Conservation (phyloP, 2,329 filamentous ascomycete species). For the Beauveria sp. region DNA sequence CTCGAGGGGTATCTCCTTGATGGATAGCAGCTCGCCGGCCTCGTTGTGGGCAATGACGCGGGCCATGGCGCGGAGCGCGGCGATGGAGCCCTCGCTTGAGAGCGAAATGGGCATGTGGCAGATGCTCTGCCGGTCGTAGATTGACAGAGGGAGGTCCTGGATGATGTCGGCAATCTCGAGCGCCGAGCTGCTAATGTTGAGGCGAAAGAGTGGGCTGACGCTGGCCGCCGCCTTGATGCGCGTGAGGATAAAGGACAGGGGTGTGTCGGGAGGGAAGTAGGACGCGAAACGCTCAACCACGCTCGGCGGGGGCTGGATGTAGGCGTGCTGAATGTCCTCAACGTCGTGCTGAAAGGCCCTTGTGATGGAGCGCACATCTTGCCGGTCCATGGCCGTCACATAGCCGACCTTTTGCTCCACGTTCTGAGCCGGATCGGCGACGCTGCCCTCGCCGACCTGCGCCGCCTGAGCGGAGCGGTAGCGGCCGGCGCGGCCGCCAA, state of each 20-base stretch:
- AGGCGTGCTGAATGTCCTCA: slow-evolving; percentile 60
- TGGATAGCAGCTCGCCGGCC: slow-evolving; percentile 62
- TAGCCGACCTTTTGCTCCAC: slow-evolving; percentile 48
- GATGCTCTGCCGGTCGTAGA: slow-evolving; percentile 69
- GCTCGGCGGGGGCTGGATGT: slow-evolving; percentile 62
- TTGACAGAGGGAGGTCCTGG: slow-evolving; percentile 60
- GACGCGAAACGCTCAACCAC: slow-evolving; percentile 69
- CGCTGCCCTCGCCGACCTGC: slow-evolving; percentile 12
- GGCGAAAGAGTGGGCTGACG: slow-evolving; percentile 58
- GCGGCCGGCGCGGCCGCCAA: slow-evolving; percentile 84
- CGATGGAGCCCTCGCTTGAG: slow-evolving; percentile 38
- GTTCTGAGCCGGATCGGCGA: background rate
- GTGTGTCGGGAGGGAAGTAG: slow-evolving; percentile 74
- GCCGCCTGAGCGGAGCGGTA: slow-evolving; percentile 65
- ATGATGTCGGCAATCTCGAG: slow-evolving; percentile 66
- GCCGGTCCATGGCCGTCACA: slow-evolving; percentile 69
- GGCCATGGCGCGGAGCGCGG: slow-evolving; percentile 57
- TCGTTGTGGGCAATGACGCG: slow-evolving; percentile 59
- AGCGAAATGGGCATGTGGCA: slow-evolving; percentile 60
- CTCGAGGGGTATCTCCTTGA: slow-evolving; percentile 64
- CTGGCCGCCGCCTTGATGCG: slow-evolving; percentile 64
- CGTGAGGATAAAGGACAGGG: slow-evolving; percentile 74
- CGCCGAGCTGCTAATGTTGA: slow-evolving; percentile 51
- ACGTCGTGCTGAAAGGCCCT: slow-evolving; percentile 57
- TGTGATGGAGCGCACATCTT: slow-evolving; percentile 58